Conservation (phyloP, 2,329 filamentous ascomycete species). For the Waltergamsia citrina region DNA sequence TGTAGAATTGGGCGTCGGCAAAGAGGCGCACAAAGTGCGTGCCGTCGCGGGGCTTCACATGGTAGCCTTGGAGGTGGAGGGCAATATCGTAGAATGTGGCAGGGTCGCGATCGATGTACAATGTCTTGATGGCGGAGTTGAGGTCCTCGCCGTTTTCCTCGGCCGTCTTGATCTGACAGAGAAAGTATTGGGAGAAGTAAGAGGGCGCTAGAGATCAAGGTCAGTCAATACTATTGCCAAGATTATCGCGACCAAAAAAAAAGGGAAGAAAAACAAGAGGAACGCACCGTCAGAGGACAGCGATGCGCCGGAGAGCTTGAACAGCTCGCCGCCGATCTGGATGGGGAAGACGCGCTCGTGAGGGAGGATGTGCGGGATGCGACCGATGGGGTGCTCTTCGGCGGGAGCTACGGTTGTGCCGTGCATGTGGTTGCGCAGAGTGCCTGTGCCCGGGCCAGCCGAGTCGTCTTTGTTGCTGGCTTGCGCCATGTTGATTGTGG, state of each 20-base stretch:
- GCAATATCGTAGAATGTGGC: constrained; percentile 83
- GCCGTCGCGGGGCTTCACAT: constrained; percentile 71
- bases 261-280: constrained; percentile 8
- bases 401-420: constrained; percentile 7
- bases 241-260: background rate
- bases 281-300: constrained; percentile 61
- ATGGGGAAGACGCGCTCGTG: constrained; percentile 67
- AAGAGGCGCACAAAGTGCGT: constrained; percentile 87
- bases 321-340: constrained; percentile 63
- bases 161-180: constrained; percentile 63
- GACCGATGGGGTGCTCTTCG: constrained; percentile 20
- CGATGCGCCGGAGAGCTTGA: constrained; percentile 64
- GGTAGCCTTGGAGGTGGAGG: constrained; percentile 85
- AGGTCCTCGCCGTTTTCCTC: constrained; percentile 47
- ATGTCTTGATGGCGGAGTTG: constrained; percentile 52
- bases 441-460: too few species aligned
- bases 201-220: constrained; percentile 59
- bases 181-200: constrained; percentile 93
- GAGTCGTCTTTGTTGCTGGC: background rate
- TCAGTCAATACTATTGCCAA: background rate
- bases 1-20: constrained; percentile 93
- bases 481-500: too few species aligned
- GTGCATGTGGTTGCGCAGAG: constrained; percentile 10
- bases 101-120: constrained; percentile 94
- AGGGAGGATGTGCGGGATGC: constrained; percentile 51